A percentile compares a stretch with the other conserved stretches of the same genome.
These are phyloP conservation scores for Camellia sinensis DNA, from an alignment of 148 eudicot genomes.

Conservation along the genomic window DNA sequence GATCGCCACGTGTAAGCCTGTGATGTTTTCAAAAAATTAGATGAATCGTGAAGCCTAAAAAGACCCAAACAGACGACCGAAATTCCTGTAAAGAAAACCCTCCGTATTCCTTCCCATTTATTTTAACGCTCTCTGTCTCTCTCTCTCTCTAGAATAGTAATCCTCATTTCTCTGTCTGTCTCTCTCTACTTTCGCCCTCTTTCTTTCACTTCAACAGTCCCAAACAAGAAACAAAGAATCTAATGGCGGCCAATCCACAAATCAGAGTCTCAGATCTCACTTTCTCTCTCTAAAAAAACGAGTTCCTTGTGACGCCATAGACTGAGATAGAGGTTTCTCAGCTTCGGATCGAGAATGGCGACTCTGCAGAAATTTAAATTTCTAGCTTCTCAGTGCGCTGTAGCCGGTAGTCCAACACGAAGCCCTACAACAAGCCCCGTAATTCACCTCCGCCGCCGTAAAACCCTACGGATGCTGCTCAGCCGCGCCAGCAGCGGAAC, in stretches of 20 bases:
- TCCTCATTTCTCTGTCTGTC: background rate
- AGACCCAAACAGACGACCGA: background rate
- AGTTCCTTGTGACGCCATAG: background rate
- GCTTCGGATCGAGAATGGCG: constrained; percentile 36
- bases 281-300: background rate
- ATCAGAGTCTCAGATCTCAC: constrained; percentile 15
- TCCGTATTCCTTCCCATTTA: constrained; percentile 1
- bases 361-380: constrained; percentile 87
- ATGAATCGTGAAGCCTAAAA: background rate
- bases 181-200: background rate
- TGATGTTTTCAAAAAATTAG: background rate
- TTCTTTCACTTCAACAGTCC: background rate
- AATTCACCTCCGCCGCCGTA: constrained; percentile 93
- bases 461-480: constrained; percentile 88
- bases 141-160: background rate
- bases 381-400: constrained; percentile 76
- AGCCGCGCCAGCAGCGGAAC: constrained; percentile 28
- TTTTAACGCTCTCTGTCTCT: background rate
- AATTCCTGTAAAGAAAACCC: constrained; percentile 8
- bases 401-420: constrained; percentile 64
- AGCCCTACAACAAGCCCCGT: constrained; percentile 85
- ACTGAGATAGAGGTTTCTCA: background rate
- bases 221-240: constrained; percentile 19
- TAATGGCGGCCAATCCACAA: background rate
- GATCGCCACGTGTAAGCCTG: background rate